Base-by-base conservation (phyloP, 805 yeast species). In the Kuraishia hungarica region DNA sequence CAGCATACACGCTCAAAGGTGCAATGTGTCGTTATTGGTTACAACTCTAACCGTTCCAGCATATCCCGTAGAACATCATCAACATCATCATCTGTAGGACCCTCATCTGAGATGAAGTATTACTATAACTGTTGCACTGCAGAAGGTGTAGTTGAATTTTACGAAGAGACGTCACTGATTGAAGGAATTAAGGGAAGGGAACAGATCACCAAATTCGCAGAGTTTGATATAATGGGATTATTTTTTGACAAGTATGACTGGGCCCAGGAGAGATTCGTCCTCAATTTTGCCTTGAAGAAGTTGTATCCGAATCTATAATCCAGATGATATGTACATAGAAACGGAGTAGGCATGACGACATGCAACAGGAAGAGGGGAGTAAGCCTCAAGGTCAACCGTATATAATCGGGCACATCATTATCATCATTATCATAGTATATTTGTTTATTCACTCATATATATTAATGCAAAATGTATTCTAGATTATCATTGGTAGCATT, bases 201-300 rank as follows among this genome's bases (percentile, higher is more conserved):
- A 13, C n/a, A 35, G 43, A 21, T 20, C 23, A 13, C 22, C 21
- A 26, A 26, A 21, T 53, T 53, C 29, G 48, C 24, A 23, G 48
- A 53, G 22, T 48, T 46, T 22, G 55, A 56, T 29, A 28, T 39
- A 11, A 23, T 56, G 35, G 58, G 58, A 6, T 23, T 47, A 13
- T 56, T 51, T 48, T 53, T 53, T 48, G 54, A 56, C 15, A 35
- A 28, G 7, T 56, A 35, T 28, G 58, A 56, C 19, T 20, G 15
- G 6, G 26, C 29, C 20, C 35, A 48, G 15, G 19, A 19, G 26
- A 35, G 22, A 20, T 51, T 53, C 17, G 50, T 47, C 35, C 55
- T 53, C 6, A 43, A 50, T 50, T 7, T 50, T 13, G 15, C n/a
- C 17, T 35, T 35, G n/a, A 35, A 17, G 17, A 35, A 35, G n/a